Evolutionary conservation across 1,284 basidiomycete genomes (phyloP).

Genomic region (Veloporphyrellus conicus): DNA sequence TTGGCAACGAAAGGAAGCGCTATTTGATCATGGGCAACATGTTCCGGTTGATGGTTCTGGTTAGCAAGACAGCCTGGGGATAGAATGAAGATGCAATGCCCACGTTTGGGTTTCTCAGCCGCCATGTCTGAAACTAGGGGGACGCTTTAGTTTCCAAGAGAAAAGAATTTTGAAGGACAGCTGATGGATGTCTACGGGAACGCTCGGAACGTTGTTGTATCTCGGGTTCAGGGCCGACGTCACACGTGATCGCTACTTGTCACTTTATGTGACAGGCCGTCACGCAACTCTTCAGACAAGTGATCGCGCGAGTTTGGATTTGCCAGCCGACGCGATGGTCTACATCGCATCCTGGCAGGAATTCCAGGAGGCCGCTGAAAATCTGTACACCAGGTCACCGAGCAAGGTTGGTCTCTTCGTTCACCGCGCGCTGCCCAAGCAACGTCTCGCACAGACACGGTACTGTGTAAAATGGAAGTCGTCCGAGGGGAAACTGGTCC

Average conservation of each 20-base stretch:
- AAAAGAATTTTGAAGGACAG: not conserved
- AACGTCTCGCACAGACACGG: constrained; percentile 54
- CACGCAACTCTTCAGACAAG: constrained; percentile 1
- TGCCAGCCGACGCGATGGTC: constrained; percentile 45
- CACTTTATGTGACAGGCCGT: not conserved
- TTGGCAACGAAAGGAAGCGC: constrained; percentile 84
- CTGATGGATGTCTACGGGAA: not conserved
- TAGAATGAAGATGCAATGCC: constrained; percentile 11
- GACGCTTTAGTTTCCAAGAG: constrained; percentile 1
- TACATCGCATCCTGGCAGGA: constrained; percentile 82
- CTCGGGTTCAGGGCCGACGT: constrained; percentile 3
- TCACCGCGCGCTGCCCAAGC: not conserved
- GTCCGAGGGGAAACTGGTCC: constrained; percentile 75
- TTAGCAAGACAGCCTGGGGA: not conserved
- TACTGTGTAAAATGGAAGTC: constrained; percentile 87
- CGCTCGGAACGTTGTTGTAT: not conserved
- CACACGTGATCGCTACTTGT: constrained; percentile 19
- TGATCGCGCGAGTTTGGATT: constrained; percentile 4
- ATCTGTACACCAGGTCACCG: constrained; percentile 74
- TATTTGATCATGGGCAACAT: constrained; percentile 29
- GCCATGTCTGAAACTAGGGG: constrained; percentile 29
- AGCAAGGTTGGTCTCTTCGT: constrained; percentile 51
- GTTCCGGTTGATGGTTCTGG: constrained; percentile 2
- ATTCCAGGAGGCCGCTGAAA: constrained; percentile 81
- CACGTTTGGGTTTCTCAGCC: constrained; percentile 45